Evolutionary conservation across 2,329 filamentous ascomycete genomes (phyloP).

Genomic region (Neonectria ditissima): DNA sequence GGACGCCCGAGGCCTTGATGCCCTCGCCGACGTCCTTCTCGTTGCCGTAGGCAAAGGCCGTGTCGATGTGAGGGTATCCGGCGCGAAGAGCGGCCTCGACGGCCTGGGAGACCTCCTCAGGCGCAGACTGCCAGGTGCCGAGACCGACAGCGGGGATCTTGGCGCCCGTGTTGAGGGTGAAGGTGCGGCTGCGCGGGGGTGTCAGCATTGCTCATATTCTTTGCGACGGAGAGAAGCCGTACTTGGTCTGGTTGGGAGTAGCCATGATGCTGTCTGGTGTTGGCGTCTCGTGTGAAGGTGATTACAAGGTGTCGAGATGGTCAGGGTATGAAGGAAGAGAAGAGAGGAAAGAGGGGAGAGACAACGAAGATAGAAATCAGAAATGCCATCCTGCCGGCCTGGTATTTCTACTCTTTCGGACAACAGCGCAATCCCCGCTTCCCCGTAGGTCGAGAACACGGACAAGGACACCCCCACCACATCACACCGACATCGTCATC

Average conservation of each 20-base stretch:
- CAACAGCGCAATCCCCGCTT: conserved; percentile 10
- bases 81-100: conserved; percentile 75
- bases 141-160: conserved; percentile 83
- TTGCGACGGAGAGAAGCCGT: neutral
- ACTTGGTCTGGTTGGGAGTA: conserved; percentile 25
- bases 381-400: conserved; percentile 5
- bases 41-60: conserved; percentile 82
- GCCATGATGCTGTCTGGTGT: conserved; percentile 28
- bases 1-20: conserved; percentile 72
- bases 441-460: neutral
- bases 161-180: conserved; percentile 79
- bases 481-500: conserved; percentile 11
- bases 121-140: conserved; percentile 82
- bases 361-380: conserved; percentile 13
- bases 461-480: conserved; percentile 12
- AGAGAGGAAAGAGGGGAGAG: conserved; percentile 1
- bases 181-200: conserved; percentile 54
- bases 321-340: neutral
- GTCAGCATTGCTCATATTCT: conserved; percentile 12
- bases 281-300: neutral
- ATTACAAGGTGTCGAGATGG: neutral
- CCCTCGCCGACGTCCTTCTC: conserved; percentile 76
- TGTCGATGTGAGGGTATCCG: conserved; percentile 83
- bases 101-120: conserved; percentile 75
- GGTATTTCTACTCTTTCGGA: conserved; percentile 24